Evolutionary conservation across 1,139 yeast genomes (phyloP).

Genomic region (Nakaseomyces kungkrabaensis): DNA sequence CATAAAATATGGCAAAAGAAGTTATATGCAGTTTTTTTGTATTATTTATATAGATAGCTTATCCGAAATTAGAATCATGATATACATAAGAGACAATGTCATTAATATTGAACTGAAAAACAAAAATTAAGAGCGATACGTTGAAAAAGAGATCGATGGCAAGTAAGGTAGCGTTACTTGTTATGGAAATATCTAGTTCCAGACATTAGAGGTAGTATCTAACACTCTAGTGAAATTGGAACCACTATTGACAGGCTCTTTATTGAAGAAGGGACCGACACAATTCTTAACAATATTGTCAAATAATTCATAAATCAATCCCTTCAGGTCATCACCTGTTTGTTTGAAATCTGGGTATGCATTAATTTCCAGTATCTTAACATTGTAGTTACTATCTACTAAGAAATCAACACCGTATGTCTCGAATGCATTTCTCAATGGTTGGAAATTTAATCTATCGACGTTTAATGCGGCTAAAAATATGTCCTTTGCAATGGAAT

Average conservation of each 20-base stretch:
- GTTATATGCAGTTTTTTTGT: too few relatives aligned
- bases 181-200: slow-evolving; percentile 16
- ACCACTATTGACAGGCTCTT: slow-evolving; percentile 6
- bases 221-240: slow-evolving; percentile 33
- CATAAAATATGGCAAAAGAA: too few relatives aligned
- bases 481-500: slow-evolving; percentile 55
- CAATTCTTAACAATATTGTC: slow-evolving; percentile 36
- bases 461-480: slow-evolving; percentile 74
- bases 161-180: too few relatives aligned
- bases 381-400: slow-evolving; percentile 47
- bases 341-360: slow-evolving; percentile 96
- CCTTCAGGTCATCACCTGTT: slow-evolving; percentile 70
- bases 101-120: too few relatives aligned
- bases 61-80: too few relatives aligned
- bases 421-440: slow-evolving; percentile 73
- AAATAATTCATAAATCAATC: slow-evolving; percentile 51
- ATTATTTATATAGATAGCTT: too few relatives aligned
- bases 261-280: slow-evolving; percentile 34
- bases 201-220: slow-evolving; percentile 29
- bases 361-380: slow-evolving; percentile 70
- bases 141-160: too few relatives aligned
- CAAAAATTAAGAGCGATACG: too few relatives aligned
- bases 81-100: too few relatives aligned
- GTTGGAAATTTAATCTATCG: slow-evolving; percentile 84
- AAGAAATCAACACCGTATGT: slow-evolving; percentile 82